Evolutionary conservation across 331 rosid genomes (phyloP).

Genomic region (Arachis monticola): DNA sequence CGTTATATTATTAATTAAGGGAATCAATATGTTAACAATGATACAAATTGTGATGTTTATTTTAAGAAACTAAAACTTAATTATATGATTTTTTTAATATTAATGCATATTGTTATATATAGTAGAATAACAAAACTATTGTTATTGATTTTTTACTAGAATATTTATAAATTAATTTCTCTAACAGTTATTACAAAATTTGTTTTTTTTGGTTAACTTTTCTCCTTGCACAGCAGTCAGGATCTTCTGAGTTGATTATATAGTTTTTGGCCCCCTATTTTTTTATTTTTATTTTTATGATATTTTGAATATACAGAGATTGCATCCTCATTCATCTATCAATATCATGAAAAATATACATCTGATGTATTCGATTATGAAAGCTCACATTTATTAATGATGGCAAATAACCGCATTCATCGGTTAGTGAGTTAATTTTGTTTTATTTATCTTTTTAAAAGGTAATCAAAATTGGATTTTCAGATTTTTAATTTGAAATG

Average conservation of each 20-base stretch:
- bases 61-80: too few relatives aligned
- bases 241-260: slow-evolving; percentile 8
- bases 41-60: too few relatives aligned
- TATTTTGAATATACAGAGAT: slow-evolving; percentile 2
- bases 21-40: too few relatives aligned
- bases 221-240: background rate
- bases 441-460: background rate
- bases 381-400: slow-evolving; percentile 31
- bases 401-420: slow-evolving; percentile 14
- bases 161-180: too few relatives aligned
- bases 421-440: background rate
- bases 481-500: background rate
- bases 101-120: too few relatives aligned
- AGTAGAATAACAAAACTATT: too few relatives aligned
- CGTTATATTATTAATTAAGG: too few relatives aligned
- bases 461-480: background rate
- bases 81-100: too few relatives aligned
- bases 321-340: slow-evolving; percentile 1
- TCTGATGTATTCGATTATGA: slow-evolving; percentile 10
- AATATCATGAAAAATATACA: background rate
- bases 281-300: background rate
- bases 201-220: background rate
- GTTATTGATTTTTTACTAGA: too few relatives aligned
- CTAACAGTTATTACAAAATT: too few relatives aligned
- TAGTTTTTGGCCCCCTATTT: background rate